Evolutionary conservation across 768 basidiomycete genomes (phyloP), one percentile per base, ranked within the genome.

Genomic region (Flagelloscypha sp.): DNA sequence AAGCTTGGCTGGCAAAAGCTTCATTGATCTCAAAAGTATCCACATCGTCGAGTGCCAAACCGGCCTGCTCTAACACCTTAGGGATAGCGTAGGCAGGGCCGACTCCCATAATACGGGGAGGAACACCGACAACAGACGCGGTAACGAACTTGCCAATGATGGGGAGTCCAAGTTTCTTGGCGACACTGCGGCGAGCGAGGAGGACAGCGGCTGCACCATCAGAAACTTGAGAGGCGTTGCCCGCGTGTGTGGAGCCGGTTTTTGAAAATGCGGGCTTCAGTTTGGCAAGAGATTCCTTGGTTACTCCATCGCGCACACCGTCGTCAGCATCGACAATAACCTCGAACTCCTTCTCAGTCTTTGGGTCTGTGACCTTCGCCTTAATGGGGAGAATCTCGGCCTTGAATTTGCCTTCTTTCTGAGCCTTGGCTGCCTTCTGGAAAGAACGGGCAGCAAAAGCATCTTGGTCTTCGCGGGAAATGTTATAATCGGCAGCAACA

Each of bases 1-100:
- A 63, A 2, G 86, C 87, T 55, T 85, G 83, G 20, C 72, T 76
- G 19, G 89, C 87, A 53, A 90, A 92, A 20, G 89, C 88, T 58
- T 90, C 88, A 54, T 92, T 92, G 58, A 89, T 88, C 62, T 92
- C 86, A 60, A 66, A 94, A 53, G 93, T 86, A 61, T 94, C 89
- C 46, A 94, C 63, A 48, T 93, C 90, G 30, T 72, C 61, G 40
- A 66, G 62, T 27, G 60, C 54, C 31, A 93, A 65, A 11, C 85
- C 84, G 1, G 73, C 66, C 48, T 74, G 70, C 47, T 72, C 66
- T 38, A 92, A 76, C 2, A 68, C 68, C 40, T 74, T 72, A 28
- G 89, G 88, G 45, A 92, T 87, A 30, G 89, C 92, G 56, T 72
- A 84, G 23, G 85, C 85, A 2, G 90, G 90, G 36, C 90, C 90